Base-by-base conservation (phyloP, 2,329 filamentous ascomycete species). In the Aspergillus viridinutans region DNA sequence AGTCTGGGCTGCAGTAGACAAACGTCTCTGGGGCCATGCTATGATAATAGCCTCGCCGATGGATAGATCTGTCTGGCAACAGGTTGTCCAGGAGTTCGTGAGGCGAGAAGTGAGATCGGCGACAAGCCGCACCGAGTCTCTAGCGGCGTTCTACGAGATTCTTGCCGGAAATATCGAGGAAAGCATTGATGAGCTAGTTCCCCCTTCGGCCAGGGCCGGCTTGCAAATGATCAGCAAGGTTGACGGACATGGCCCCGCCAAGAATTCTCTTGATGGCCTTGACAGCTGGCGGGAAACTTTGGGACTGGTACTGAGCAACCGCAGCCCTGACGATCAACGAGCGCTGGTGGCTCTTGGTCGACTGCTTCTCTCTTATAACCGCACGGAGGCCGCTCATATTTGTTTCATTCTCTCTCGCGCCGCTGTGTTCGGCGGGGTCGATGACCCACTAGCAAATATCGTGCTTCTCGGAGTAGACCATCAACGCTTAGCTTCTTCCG, bases 261-360 rank as follows among this genome's bases (percentile, higher is more conserved):
- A 86, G 62, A 91, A 94, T 71, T 87, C 87, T 0, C 80, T 93
- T 4, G 89, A 90, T 66, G 94, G 94, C 4, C 79, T 99, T 21
- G 90, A 97, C 67, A 92, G 92, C 72, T 99, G 94, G 94, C 86
- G 87, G 47, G 94, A 99, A 74, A 97, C 94, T 0, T 78, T 97
- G 42, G 85, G 88, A 1, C 79, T 99, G 58, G 85, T 97, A 26
- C 75, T 97, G 45, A 93, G 90, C 75, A 99, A 99, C 73, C 86
- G 94, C 59, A 96, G 89, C 60, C 75, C 83, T 2, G 88, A 90
- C 28, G 94, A 99, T 73, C 81, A 83, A 9, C 84, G 86, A 57
- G 92, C 92, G 5, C 76, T 99, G 28, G 81, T 89, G 55, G 86
- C 91, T 0, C 82, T 99, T 28, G 93, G 93, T 14, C 89, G 85